These are phyloP conservation scores for Stylonectria norvegica DNA, from an alignment of 2,329 filamentous ascomycete genomes.

Conservation along the genomic window DNA sequence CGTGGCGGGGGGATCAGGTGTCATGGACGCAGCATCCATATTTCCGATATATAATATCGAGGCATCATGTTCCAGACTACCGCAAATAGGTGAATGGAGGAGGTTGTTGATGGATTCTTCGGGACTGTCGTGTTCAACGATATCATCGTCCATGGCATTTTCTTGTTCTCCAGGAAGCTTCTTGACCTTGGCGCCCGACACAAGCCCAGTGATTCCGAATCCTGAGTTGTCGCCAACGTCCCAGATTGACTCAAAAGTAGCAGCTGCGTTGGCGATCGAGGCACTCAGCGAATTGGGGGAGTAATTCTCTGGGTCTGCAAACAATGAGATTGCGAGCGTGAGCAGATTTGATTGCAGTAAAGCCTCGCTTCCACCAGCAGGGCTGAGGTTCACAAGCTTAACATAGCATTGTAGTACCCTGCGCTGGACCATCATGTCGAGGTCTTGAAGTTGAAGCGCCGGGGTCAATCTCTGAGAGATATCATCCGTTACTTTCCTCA, in stretches of 20 bases:
- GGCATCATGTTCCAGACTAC: constrained; percentile 85
- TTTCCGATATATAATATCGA: constrained; percentile 68
- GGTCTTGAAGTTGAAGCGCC: constrained; percentile 81
- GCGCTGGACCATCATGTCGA: constrained; percentile 88
- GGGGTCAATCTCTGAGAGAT: constrained; percentile 78
- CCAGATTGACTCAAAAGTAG: constrained; percentile 91
- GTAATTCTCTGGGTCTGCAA: constrained; percentile 90
- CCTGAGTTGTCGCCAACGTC: constrained; percentile 92
- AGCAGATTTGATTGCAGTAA: constrained; percentile 88
- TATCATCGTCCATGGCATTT: constrained; percentile 38
- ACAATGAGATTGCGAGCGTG: constrained; percentile 83
- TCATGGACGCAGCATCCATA: constrained; percentile 40
- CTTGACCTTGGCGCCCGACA: constrained; percentile 71
- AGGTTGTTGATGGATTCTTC: constrained; percentile 63
- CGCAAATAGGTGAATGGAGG: constrained; percentile 69
- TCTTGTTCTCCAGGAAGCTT: constrained; percentile 68
- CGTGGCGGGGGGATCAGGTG: constrained; percentile 77
- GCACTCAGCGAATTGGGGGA: constrained; percentile 80
- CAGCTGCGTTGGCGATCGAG: constrained; percentile 85
- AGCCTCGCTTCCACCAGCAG: constrained; percentile 78
- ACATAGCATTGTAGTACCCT: constrained; percentile 94
- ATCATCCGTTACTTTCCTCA: constrained; percentile 83
- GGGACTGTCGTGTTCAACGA: constrained; percentile 53
- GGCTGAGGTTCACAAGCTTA: constrained; percentile 83
- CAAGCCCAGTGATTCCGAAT: constrained; percentile 85